A percentile compares a stretch with the other conserved stretches of the same genome.
phyloP scores from a whole-genome alignment of 352 stramenopile species.

The Pythium periplocum region DNA sequence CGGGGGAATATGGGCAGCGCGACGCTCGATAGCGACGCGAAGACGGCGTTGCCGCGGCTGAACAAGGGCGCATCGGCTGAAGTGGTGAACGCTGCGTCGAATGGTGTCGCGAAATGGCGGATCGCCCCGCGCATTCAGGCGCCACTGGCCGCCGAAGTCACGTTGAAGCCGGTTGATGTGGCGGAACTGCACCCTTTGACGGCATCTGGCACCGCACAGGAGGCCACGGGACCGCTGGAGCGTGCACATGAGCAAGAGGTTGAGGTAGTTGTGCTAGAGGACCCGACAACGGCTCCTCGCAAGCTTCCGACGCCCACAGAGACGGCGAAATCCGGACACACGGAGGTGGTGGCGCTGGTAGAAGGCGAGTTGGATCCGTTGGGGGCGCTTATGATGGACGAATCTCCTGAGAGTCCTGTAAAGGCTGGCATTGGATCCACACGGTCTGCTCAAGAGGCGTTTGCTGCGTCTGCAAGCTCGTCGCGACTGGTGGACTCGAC shows the following conservation, averaged over 20 bases:
- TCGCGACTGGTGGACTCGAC: too few relatives aligned
- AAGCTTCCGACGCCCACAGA: neutral
- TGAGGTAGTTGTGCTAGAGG: too few relatives aligned
- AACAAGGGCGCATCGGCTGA: neutral
- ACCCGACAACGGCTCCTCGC: too few relatives aligned
- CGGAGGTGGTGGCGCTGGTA: conserved; percentile 55
- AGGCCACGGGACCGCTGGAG: too few relatives aligned
- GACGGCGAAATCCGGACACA: neutral
- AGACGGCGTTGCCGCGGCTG: neutral
- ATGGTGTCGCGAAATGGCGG: conserved; percentile 27
- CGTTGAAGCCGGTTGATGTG: conserved; percentile 12
- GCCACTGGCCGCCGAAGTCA: conserved; percentile 20
- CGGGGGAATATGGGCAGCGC: conserved; percentile 11
- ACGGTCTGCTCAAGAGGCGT: too few relatives aligned
- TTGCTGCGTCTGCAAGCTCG: too few relatives aligned
- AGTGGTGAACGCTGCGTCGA: neutral
- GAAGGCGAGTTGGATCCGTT: conserved; percentile 69
- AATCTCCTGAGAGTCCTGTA: conserved; percentile 1
- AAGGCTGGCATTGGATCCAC: neutral
- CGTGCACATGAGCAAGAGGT: neutral
- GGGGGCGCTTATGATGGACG: conserved; percentile 32
- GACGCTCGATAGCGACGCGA: neutral
- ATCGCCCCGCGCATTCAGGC: conserved; percentile 29
- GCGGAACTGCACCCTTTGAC: conserved; percentile 45
- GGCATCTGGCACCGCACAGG: neutral